A percentile compares a stretch with the other conserved stretches of the same genome.
phyloP scores from a whole-genome alignment of 2,329 filamentous ascomycete species.

The Drechslera avenae region DNA sequence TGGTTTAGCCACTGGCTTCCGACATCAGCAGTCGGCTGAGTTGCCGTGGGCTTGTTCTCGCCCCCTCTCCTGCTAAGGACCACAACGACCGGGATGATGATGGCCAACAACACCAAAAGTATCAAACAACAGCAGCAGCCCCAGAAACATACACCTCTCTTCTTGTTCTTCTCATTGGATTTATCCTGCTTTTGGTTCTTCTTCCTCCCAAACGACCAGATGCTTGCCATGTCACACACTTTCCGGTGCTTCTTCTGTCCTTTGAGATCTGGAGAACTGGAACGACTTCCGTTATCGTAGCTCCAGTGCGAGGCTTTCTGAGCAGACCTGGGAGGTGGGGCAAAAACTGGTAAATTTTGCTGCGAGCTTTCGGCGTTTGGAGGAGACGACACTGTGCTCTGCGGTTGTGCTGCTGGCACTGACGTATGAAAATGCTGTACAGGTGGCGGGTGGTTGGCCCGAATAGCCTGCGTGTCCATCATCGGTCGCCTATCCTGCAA shows the following conservation, averaged over 20 bases:
- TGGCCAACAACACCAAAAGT: constrained; percentile 42
- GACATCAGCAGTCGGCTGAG: constrained; percentile 22
- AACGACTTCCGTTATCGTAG: constrained; percentile 33
- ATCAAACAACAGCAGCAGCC: constrained; percentile 46
- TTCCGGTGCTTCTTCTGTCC: constrained; percentile 39
- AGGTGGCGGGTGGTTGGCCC: constrained; percentile 23
- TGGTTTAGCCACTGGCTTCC: constrained; percentile 72
- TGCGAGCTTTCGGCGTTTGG: constrained; percentile 22
- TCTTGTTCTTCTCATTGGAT: constrained; percentile 38
- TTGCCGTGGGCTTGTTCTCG: constrained; percentile 42
- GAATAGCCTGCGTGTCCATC: constrained; percentile 17
- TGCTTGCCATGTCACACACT: constrained; percentile 33
- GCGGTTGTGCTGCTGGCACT: constrained; percentile 21
- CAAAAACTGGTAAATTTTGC: constrained; percentile 34
- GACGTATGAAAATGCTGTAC: constrained; percentile 25
- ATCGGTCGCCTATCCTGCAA: constrained; percentile 34
- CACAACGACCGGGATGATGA: constrained; percentile 49
- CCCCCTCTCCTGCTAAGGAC: constrained; percentile 42
- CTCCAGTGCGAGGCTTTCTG: constrained; percentile 34
- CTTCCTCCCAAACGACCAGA: constrained; percentile 29
- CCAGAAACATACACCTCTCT: constrained; percentile 40
- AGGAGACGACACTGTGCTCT: constrained; percentile 11
- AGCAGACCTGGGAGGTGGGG: constrained; percentile 38
- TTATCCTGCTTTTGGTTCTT: constrained; percentile 21
- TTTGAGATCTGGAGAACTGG: constrained; percentile 35